Conservation (phyloP, 148 eudicot species). For the Amaranthus palmeri region DNA sequence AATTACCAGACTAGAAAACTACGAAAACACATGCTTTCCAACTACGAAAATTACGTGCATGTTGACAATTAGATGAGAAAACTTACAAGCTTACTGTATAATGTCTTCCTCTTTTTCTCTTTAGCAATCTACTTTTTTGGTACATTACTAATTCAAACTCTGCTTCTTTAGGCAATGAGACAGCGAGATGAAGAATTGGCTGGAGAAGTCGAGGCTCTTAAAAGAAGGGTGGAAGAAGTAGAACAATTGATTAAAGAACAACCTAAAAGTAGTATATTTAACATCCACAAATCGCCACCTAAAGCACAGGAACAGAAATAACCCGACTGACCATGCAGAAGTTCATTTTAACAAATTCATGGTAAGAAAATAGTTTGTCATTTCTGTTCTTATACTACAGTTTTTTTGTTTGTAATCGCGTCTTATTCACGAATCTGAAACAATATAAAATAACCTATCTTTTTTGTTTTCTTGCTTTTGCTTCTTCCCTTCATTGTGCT, state of each 20-base stretch:
- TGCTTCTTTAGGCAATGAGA: slow-evolving; percentile 48
- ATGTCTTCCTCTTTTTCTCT: neutral
- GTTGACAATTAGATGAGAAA: neutral
- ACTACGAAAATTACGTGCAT: neutral
- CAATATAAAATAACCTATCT: neutral
- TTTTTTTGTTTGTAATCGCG: neutral
- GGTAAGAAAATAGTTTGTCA: slow-evolving; percentile 3
- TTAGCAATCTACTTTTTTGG: neutral
- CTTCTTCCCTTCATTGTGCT: neutral
- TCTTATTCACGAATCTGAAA: neutral
- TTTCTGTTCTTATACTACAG: neutral
- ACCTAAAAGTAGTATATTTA: slow-evolving; percentile 37
- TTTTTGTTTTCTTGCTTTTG: neutral
- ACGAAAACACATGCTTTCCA: neutral
- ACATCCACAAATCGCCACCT: slow-evolving; percentile 21
- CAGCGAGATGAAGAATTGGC: slow-evolving; percentile 60
- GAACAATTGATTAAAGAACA: slow-evolving; percentile 53
- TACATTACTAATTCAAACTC: slow-evolving; percentile 10
- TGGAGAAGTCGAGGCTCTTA: slow-evolving; percentile 52
- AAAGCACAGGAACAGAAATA: slow-evolving; percentile 22
- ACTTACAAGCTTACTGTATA: neutral
- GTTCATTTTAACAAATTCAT: neutral
- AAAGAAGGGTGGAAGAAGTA: slow-evolving; percentile 43
- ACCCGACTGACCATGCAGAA: slow-evolving; percentile 18
- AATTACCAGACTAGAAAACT: too few species aligned